A percentile compares a stretch with the other conserved stretches of the same genome.
Conservation (phyloP, 73 alveolate genomes). For the Paramecium primaurelia region DNA sequence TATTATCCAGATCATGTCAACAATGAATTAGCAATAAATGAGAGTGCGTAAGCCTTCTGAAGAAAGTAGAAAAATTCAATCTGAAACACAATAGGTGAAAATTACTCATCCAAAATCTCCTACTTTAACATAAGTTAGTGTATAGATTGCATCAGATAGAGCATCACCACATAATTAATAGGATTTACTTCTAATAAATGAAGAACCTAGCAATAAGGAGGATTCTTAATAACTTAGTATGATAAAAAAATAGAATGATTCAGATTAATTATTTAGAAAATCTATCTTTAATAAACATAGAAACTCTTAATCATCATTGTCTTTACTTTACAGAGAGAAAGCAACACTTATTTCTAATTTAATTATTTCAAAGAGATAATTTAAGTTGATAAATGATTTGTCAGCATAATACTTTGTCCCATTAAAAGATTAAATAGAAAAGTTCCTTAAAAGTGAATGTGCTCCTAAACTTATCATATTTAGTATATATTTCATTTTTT, state of each 20-base stretch:
- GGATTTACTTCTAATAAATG: not conserved
- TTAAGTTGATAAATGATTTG: not conserved
- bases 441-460: not conserved
- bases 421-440: not conserved
- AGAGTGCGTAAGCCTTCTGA: not conserved
- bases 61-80: not conserved
- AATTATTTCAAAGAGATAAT: not conserved
- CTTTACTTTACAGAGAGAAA: not conserved
- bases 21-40: not conserved
- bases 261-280: not conserved
- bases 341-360: not conserved
- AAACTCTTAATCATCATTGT: not conserved
- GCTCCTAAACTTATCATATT: not conserved
- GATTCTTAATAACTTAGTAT: not conserved
- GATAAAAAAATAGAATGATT: not conserved
- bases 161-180: not conserved
- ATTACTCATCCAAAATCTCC: not conserved
- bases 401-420: not conserved
- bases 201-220: not conserved
- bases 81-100: not conserved
- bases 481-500: not conserved
- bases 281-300: not conserved
- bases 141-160: not conserved
- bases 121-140: not conserved
- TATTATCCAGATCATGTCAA: not conserved